Percentiles rank a stretch among this genome's conserved stretches.
phyloP scores from a whole-genome alignment of 257 asterid genomes.

The Nicotiana tomentosiformis region DNA sequence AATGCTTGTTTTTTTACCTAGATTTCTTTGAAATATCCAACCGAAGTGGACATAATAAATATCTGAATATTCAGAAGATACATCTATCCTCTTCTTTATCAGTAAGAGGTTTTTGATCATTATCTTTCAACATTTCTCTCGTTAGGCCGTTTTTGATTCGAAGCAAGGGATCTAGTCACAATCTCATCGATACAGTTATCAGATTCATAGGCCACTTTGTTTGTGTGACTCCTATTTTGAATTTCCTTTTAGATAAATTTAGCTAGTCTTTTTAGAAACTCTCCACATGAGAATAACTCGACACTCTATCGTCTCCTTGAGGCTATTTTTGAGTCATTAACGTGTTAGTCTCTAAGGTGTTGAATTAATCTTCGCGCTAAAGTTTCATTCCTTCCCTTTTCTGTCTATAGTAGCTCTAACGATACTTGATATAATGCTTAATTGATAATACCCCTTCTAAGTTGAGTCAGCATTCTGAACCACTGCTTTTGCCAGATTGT shows the following conservation, averaged over 20 bases:
- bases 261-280: neutral
- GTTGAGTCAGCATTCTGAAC: neutral
- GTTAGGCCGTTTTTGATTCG: neutral
- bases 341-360: constrained; percentile 1
- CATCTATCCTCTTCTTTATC: neutral
- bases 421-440: neutral
- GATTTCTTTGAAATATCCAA: neutral
- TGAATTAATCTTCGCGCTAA: neutral
- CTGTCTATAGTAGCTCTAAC: neutral
- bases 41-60: neutral
- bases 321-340: neutral
- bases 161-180: neutral
- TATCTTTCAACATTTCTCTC: neutral
- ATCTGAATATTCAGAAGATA: neutral
- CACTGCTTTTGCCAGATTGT: neutral
- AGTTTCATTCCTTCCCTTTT: neutral
- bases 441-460: neutral
- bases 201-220: neutral
- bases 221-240: neutral
- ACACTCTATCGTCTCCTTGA: neutral
- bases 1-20: neutral
- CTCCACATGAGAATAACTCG: neutral
- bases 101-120: neutral
- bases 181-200: neutral
- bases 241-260: neutral